Evolutionary conservation across 2,329 filamentous ascomycete genomes (phyloP), one percentile per base, ranked within the genome.

Genomic region (Trichoderma gracile): DNA sequence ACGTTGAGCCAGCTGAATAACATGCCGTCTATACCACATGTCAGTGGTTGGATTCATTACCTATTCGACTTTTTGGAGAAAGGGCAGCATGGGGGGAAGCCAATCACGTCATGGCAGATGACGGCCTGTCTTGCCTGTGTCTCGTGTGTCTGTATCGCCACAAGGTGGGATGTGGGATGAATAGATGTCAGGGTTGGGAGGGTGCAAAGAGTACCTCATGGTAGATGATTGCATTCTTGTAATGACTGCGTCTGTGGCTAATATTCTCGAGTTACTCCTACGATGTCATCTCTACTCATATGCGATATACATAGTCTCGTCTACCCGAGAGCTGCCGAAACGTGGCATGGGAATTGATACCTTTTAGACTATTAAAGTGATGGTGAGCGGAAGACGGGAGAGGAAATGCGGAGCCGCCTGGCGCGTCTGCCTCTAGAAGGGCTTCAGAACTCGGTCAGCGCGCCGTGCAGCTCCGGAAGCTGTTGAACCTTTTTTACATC

Each of bases 51-150:
- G 25, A 30, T 40, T 30, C 38, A 53, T 53, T 61, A 61, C 58
- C 23, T 61, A 53, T 40, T 52, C 47, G 40, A 52, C 38, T 30
- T 43, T n/a, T 46, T 17, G 23, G 55, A 30, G 42, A 42, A 30
- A 45, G 7, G 2, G 0, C 33, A 42, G 30, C 15, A 38, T 33
- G 42, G 56, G 45, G 57, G 40, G 10, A 14, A 5, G 38, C 58
- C 40, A 53, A 61, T 53, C 58, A 61, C 58, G 58, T 61, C 58
- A 61, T 61, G 40, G 58, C 58, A 19, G 58, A 61, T 61, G 58
- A 54, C 40, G 33, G 33, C 47, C 46, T 40, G 33, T 30, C 30
- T 30, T 30, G 30, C 42, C 30, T 30, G 30, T 30, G 30, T 59
- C 21, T 19, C 25, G 42, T 45, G 19, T 38, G 58, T 3, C 46